phyloP scores from a whole-genome alignment of 495 filamentous ascomycete species.

The Penicillium bovifimosum region DNA sequence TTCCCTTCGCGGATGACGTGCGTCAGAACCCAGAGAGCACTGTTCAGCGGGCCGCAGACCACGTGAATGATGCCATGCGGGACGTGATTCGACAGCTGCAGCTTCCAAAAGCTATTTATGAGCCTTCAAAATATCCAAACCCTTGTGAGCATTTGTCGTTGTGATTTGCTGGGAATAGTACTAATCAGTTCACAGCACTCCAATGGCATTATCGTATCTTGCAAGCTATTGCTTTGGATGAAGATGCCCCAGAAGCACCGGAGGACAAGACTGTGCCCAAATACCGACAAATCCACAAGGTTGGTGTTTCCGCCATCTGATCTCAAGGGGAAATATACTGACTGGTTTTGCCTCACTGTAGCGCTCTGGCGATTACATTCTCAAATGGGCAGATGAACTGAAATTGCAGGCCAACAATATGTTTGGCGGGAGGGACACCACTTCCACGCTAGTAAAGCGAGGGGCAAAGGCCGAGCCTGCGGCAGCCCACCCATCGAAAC shows the following conservation, averaged over 20 bases:
- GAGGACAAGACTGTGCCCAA: constrained; percentile 85
- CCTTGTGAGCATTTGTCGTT: constrained; percentile 43
- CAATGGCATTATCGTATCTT: constrained; percentile 98
- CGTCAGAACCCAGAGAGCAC: constrained; percentile 61
- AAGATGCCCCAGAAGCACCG: constrained; percentile 74
- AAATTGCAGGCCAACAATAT: constrained; percentile 47
- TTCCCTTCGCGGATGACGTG: constrained; percentile 90
- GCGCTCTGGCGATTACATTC: constrained; percentile 69
- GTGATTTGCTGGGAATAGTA: background rate
- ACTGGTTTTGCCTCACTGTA: constrained; percentile 11
- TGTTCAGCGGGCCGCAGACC: constrained; percentile 55
- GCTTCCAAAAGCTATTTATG: constrained; percentile 78
- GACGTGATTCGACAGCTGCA: constrained; percentile 78
- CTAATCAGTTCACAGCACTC: constrained; percentile 43
- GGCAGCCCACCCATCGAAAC: constrained; percentile 39
- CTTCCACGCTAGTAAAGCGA: constrained; percentile 42
- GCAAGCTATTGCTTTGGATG: constrained; percentile 86
- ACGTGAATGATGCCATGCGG: constrained; percentile 75
- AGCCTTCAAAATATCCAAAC: constrained; percentile 85
- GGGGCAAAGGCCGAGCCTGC: constrained; percentile 33
- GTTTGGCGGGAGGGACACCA: constrained; percentile 27
- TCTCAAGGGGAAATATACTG: background rate
- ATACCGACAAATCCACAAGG: constrained; percentile 78
- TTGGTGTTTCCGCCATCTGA: constrained; percentile 12
- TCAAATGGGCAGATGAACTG: constrained; percentile 68